Evolutionary conservation across 1,284 basidiomycete species (phyloP).

Genomic region (Xerocomus amazonicus): DNA sequence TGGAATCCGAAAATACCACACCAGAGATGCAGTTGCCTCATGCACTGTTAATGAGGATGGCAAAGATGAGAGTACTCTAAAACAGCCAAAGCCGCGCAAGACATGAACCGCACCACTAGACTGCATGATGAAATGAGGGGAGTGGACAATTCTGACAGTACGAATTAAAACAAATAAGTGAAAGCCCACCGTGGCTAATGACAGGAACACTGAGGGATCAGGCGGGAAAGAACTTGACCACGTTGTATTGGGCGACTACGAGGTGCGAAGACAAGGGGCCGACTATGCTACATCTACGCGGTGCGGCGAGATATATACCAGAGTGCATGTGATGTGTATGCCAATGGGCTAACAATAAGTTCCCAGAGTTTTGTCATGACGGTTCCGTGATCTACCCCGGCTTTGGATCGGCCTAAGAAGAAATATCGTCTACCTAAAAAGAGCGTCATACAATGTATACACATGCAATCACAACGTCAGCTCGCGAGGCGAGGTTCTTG

Average conservation of each 20-base stretch:
- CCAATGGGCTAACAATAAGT: no score
- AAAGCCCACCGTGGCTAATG: no score
- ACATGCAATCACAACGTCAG: slow-evolving; percentile 47
- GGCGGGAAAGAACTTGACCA: no score
- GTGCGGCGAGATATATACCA: no score
- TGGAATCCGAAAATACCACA: slow-evolving; percentile 36
- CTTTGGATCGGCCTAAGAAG: slow-evolving; percentile 17
- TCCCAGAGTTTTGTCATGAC: slow-evolving; percentile 19
- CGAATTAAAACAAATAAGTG: slow-evolving; percentile 33
- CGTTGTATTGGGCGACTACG: no score
- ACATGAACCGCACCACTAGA: slow-evolving; percentile 31
- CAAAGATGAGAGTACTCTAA: slow-evolving; percentile 7
- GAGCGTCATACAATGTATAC: slow-evolving; percentile 29
- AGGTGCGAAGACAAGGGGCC: no score
- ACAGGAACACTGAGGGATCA: no score
- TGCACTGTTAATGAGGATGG: slow-evolving; percentile 32
- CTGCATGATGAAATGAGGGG: slow-evolving; percentile 17
- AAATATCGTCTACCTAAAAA: slow-evolving; percentile 22
- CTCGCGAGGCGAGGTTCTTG: slow-evolving; percentile 36
- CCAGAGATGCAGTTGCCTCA: slow-evolving; percentile 31
- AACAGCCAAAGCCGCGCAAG: background rate
- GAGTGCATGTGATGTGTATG: no score
- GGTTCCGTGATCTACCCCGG: slow-evolving; percentile 24
- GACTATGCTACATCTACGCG: no score
- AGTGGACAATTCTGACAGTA: slow-evolving; percentile 18